Percentiles rank a stretch among this genome's conserved stretches.
These are phyloP conservation scores for Hygrocybe coccinea DNA, from an alignment of 768 basidiomycete species.

Conservation along the genomic window DNA sequence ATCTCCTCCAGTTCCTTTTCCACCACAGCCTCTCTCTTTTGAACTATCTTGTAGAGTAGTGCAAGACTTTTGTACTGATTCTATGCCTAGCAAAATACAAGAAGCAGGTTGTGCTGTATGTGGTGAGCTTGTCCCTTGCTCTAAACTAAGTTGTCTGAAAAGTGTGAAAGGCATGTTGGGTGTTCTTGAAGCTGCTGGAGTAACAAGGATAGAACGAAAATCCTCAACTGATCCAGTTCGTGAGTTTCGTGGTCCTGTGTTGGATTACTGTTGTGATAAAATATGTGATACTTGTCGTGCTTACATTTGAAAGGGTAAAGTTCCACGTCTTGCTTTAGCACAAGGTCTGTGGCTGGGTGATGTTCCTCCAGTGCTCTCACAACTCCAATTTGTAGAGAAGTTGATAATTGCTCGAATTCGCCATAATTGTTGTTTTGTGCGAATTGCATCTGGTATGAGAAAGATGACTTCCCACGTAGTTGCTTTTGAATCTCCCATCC, in stretches of 20 bases:
- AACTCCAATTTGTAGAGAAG: slow-evolving; percentile 24
- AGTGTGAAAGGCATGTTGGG: not conserved
- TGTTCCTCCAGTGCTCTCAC: slow-evolving; percentile 20
- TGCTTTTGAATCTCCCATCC: slow-evolving; percentile 27
- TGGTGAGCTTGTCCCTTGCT: slow-evolving; percentile 5
- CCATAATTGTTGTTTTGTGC: slow-evolving; percentile 15
- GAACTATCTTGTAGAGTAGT: not conserved
- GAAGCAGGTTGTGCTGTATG: slow-evolving; percentile 1
- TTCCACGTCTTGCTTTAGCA: slow-evolving; percentile 18
- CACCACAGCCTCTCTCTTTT: not conserved
- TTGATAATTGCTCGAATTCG: slow-evolving; percentile 19
- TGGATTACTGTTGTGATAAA: slow-evolving; percentile 4
- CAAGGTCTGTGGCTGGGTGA: slow-evolving; percentile 33
- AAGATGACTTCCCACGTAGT: not conserved
- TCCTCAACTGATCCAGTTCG: slow-evolving; percentile 2
- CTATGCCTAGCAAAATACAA: not conserved
- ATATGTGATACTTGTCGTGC: slow-evolving; percentile 9
- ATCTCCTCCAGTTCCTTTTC: not conserved
- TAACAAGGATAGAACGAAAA: slow-evolving; percentile 4
- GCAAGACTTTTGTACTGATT: not conserved
- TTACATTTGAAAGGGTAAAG: not conserved
- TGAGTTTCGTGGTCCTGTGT: slow-evolving; percentile 13
- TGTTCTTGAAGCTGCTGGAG: slow-evolving; percentile 4
- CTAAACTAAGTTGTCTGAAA: slow-evolving; percentile 7
- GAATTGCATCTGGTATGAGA: too few relatives aligned